Evolutionary conservation across 2,329 filamentous ascomycete species (phyloP).

Genomic region (Aspergillus sp.): DNA sequence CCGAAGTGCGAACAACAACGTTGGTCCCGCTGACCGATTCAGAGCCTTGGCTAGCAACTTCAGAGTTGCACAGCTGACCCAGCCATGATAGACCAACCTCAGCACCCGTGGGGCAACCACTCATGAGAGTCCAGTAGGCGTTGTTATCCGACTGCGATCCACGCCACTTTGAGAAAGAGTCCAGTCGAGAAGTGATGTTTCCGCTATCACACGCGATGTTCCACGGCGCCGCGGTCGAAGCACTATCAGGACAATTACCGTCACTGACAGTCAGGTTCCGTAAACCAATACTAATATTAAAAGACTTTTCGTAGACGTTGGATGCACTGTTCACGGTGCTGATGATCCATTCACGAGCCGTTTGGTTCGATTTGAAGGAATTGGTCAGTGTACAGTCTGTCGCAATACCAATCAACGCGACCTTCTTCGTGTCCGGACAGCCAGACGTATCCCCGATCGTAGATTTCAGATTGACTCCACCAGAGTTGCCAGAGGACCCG

Average conservation of each 20-base stretch:
- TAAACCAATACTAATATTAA: constrained; percentile 91
- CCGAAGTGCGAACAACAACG: constrained; percentile 76
- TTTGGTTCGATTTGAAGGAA: constrained; percentile 61
- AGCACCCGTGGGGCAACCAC: constrained; percentile 71
- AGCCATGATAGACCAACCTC: constrained; percentile 93
- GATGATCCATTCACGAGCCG: constrained; percentile 73
- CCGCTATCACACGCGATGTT: constrained; percentile 64
- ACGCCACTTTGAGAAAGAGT: constrained; percentile 84
- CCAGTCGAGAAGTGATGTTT: constrained; percentile 71
- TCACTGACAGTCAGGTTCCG: constrained; percentile 78
- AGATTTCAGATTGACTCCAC: constrained; percentile 69
- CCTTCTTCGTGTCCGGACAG: constrained; percentile 83
- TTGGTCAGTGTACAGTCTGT: constrained; percentile 87
- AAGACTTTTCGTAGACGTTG: constrained; percentile 78
- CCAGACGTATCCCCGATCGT: constrained; percentile 80
- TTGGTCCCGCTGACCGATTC: constrained; percentile 83
- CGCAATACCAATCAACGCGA: constrained; percentile 85
- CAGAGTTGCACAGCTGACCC: constrained; percentile 71
- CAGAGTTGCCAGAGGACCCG: constrained; percentile 67
- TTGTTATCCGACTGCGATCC: constrained; percentile 72
- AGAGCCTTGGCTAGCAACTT: constrained; percentile 45
- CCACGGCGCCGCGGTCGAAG: constrained; percentile 69
- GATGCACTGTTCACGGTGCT: constrained; percentile 81
- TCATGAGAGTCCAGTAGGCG: constrained; percentile 89
- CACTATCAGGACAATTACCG: constrained; percentile 65